A percentile compares a stretch with the other conserved stretches of the same genome.
These are phyloP conservation scores for Trichoderma sp. DNA, from an alignment of 2,329 filamentous ascomycete species.

Conservation along the genomic window DNA sequence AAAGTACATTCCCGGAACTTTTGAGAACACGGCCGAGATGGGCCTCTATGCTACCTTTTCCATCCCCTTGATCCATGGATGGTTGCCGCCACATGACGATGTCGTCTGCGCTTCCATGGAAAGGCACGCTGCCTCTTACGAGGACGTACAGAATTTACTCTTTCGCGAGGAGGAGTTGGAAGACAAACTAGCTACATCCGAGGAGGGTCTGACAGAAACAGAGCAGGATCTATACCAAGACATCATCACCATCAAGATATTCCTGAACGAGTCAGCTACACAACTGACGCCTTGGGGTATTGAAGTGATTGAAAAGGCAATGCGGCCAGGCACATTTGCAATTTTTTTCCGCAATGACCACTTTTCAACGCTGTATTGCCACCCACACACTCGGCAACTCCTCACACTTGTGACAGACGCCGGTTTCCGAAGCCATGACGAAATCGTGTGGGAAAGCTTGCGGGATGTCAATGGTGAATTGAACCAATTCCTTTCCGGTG, in stretches of 20 bases:
- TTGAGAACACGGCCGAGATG: slow-evolving; percentile 87
- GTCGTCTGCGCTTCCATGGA: slow-evolving; percentile 69
- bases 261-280: slow-evolving; percentile 77
- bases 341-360: slow-evolving; percentile 98
- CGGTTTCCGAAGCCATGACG: slow-evolving; percentile 82
- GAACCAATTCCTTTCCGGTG: slow-evolving; percentile 83
- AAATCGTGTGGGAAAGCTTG: slow-evolving; percentile 94
- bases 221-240: slow-evolving; percentile 84
- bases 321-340: slow-evolving; percentile 76
- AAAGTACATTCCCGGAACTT: slow-evolving; percentile 64
- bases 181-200: slow-evolving; percentile 59
- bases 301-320: slow-evolving; percentile 67
- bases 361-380: slow-evolving; percentile 90
- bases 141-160: slow-evolving; percentile 86
- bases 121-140: slow-evolving; percentile 79
- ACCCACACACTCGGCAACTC: slow-evolving; percentile 73
- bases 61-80: slow-evolving; percentile 88
- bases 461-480: slow-evolving; percentile 83
- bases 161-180: slow-evolving; percentile 90
- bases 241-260: slow-evolving; percentile 79
- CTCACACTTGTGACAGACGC: slow-evolving; percentile 89
- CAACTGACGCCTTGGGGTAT: slow-evolving; percentile 85
- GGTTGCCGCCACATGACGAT: slow-evolving; percentile 73
- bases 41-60: slow-evolving; percentile 87
- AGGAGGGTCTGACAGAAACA: slow-evolving; percentile 60